phyloP scores from a whole-genome alignment of 2,329 filamentous ascomycete genomes.

The Trichoderma endophyticum region DNA sequence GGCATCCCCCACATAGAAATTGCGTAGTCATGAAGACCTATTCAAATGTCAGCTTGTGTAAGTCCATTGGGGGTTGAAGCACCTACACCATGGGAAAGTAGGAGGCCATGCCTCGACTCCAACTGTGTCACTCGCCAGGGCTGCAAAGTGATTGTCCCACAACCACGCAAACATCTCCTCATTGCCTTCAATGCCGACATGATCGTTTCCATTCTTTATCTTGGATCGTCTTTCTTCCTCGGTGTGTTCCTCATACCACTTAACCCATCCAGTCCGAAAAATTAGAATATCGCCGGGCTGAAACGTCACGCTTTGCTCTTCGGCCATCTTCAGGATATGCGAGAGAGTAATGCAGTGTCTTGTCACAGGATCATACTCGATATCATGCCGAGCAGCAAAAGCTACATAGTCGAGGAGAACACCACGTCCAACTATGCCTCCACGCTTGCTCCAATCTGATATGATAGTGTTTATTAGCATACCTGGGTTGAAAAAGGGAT shows the following conservation, averaged over 20 bases:
- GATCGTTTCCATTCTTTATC: conserved; percentile 25
- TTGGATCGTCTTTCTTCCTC: neutral
- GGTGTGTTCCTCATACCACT: neutral
- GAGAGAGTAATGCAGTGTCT: neutral
- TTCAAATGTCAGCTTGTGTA: neutral
- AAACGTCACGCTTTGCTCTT: neutral
- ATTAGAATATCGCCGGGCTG: neutral
- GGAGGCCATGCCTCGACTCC: conserved; percentile 48
- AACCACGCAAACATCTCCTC: conserved; percentile 52
- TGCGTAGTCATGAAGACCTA: neutral
- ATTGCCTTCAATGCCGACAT: conserved; percentile 46
- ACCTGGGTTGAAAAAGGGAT: neutral
- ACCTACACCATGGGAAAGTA: conserved; percentile 39
- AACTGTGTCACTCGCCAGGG: conserved; percentile 55
- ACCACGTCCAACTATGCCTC: conserved; percentile 39
- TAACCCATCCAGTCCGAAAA: neutral
- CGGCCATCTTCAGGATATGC: neutral
- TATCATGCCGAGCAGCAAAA: conserved; percentile 39
- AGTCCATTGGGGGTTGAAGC: neutral
- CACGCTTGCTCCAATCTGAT: neutral
- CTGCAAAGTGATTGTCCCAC: conserved; percentile 54
- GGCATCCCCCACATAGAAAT: conserved; percentile 49
- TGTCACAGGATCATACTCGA: neutral
- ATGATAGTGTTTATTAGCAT: neutral
- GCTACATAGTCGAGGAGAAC: conserved; percentile 51